Evolutionary conservation across 192 early-diverging fungal species (phyloP).

Genomic region (Coemansia sp.): DNA sequence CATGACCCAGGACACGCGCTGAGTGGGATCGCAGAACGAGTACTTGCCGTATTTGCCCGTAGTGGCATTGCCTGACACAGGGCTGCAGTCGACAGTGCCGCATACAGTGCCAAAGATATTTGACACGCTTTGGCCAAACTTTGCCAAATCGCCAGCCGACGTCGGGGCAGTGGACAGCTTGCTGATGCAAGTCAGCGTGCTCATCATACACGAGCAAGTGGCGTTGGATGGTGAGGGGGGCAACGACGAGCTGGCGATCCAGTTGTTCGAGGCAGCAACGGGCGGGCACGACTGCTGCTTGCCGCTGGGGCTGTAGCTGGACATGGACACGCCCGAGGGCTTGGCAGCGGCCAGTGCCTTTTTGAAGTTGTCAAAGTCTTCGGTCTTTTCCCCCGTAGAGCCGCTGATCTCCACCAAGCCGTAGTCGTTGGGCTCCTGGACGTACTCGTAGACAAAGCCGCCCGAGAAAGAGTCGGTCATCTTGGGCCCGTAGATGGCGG

Average conservation of each 20-base stretch:
- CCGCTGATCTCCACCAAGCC: slow-evolving; percentile 62
- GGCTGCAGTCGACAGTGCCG: slow-evolving; percentile 30
- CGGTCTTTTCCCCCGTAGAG: slow-evolving; percentile 39
- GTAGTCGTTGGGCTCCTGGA: slow-evolving; percentile 72
- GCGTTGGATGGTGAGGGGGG: slow-evolving; percentile 63
- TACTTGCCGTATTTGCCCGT: slow-evolving; percentile 50
- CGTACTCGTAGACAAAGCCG: slow-evolving; percentile 74
- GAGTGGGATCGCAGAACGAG: slow-evolving; percentile 40
- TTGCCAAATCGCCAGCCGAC: slow-evolving; percentile 8
- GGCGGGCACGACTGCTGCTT: slow-evolving; percentile 47
- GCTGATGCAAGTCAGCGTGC: slow-evolving; percentile 54
- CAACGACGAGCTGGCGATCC: slow-evolving; percentile 57
- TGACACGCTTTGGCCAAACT: slow-evolving; percentile 32
- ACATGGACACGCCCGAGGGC: slow-evolving; percentile 57
- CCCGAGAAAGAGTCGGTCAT: slow-evolving; percentile 69
- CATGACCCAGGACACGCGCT: slow-evolving; percentile 52
- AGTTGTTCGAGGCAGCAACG: slow-evolving; percentile 47
- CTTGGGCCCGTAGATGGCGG: slow-evolving; percentile 62
- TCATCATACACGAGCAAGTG: slow-evolving; percentile 65
- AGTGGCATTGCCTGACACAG: slow-evolving; percentile 26
- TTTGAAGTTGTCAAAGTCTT: slow-evolving; percentile 65
- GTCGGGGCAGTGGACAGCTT: slow-evolving; percentile 27
- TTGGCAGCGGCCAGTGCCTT: slow-evolving; percentile 51
- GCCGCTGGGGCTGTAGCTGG: slow-evolving; percentile 46
- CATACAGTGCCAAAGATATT: slow-evolving; percentile 43